phyloP scores from a whole-genome alignment of 2,329 filamentous ascomycete species.

The Fusarium humuli region DNA sequence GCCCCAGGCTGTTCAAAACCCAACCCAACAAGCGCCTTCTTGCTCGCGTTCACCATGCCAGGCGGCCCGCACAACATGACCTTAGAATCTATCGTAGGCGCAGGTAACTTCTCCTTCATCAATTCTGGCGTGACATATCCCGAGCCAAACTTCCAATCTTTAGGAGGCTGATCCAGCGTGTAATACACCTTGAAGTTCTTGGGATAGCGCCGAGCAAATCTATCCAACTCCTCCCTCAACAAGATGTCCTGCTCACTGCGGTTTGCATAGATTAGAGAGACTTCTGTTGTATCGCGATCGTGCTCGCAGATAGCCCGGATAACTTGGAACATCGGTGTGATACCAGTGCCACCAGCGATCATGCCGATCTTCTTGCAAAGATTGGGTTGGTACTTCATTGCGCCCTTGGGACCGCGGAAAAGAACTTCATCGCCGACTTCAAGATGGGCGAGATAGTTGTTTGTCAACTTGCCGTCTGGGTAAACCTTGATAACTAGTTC shows the following conservation, averaged over 20 bases:
- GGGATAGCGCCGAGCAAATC: conserved; percentile 62
- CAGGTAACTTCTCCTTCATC: conserved; percentile 62
- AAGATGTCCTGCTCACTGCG: conserved; percentile 69
- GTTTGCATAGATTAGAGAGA: conserved; percentile 71
- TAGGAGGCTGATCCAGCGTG: conserved; percentile 61
- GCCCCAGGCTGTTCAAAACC: conserved; percentile 64
- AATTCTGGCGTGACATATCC: conserved; percentile 65
- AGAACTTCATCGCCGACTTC: conserved; percentile 61
- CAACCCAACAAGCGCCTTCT: conserved; percentile 59
- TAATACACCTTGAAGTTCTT: conserved; percentile 67
- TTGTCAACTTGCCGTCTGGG: conserved; percentile 61
- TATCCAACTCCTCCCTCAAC: conserved; percentile 65
- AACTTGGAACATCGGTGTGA: conserved; percentile 60
- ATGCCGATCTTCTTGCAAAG: conserved; percentile 63
- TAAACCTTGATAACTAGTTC: conserved; percentile 65
- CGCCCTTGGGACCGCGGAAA: conserved; percentile 68
- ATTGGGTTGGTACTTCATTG: conserved; percentile 62
- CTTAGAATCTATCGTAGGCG: conserved; percentile 59
- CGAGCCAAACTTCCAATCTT: conserved; percentile 59
- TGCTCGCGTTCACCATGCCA: conserved; percentile 68
- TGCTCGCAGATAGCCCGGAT: conserved; percentile 73
- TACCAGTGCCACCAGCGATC: conserved; percentile 60
- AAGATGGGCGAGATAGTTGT: conserved; percentile 59
- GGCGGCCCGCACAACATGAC: conserved; percentile 71
- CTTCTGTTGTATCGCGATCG: conserved; percentile 64